Evolutionary conservation across 2,329 filamentous ascomycete genomes (phyloP).

Genomic region (Fusarium sp.): DNA sequence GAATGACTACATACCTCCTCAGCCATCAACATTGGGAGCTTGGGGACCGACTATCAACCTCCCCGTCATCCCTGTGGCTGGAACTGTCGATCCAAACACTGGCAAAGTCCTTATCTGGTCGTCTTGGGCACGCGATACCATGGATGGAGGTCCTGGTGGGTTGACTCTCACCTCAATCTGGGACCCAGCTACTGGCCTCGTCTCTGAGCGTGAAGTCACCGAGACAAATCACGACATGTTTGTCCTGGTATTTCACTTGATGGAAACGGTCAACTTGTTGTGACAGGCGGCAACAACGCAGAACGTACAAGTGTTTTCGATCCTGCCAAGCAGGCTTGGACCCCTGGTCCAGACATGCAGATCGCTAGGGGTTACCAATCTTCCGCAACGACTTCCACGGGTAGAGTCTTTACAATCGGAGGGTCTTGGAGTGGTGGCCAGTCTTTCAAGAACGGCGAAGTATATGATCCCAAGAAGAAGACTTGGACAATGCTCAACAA

Average conservation of each 20-base stretch:
- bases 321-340: conserved; percentile 20
- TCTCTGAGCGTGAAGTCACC: conserved; percentile 40
- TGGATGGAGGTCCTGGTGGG: conserved; percentile 14
- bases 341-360: conserved; percentile 17
- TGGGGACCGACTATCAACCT: conserved; percentile 37
- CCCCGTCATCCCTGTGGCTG: conserved; percentile 32
- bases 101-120: conserved; percentile 32
- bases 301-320: conserved; percentile 63
- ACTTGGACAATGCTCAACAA: conserved; percentile 43
- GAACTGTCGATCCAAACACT: conserved; percentile 21
- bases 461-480: conserved; percentile 28
- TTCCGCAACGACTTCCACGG: conserved; percentile 28
- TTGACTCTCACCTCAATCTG: conserved; percentile 24
- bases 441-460: conserved; percentile 27
- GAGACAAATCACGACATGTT: conserved; percentile 68
- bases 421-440: conserved; percentile 31
- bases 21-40: not conserved
- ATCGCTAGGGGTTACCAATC: conserved; percentile 30
- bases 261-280: conserved; percentile 61
- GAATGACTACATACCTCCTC: conserved; percentile 1
- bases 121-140: conserved; percentile 23
- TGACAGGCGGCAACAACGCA: conserved; percentile 66
- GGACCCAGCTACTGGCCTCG: conserved; percentile 25
- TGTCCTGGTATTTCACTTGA: conserved; percentile 67
- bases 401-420: conserved; percentile 33